Evolutionary conservation across 768 basidiomycete genomes (phyloP).

Genomic region (Panaeolus cyanescens): DNA sequence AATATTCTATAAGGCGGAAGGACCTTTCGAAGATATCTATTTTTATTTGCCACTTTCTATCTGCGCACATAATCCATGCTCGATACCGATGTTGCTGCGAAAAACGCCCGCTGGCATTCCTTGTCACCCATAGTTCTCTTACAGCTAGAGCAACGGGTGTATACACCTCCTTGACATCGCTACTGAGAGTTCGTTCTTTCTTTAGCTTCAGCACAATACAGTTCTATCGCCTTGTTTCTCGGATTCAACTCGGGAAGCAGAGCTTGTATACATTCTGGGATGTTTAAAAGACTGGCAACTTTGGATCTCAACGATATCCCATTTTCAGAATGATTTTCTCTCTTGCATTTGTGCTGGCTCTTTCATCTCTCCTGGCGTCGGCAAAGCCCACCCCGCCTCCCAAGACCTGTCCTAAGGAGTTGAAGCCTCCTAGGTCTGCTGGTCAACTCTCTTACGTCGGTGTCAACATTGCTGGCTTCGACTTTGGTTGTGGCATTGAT

Average conservation of each 20-base stretch:
- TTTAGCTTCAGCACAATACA: background rate
- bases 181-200: slow-evolving; percentile 6
- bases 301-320: background rate
- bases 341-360: background rate
- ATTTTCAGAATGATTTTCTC: background rate
- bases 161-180: background rate
- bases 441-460: slow-evolving; percentile 40
- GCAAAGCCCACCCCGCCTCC: slow-evolving; percentile 10
- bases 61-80: background rate
- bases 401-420: slow-evolving; percentile 10
- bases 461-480: slow-evolving; percentile 58
- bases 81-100: slow-evolving; percentile 31
- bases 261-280: background rate
- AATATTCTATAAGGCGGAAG: background rate
- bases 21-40: background rate
- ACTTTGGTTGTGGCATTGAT: slow-evolving; percentile 51
- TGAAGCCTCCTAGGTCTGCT: slow-evolving; percentile 24
- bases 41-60: background rate
- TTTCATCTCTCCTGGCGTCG: slow-evolving; percentile 12
- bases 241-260: background rate
- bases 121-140: slow-evolving; percentile 2
- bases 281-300: background rate
- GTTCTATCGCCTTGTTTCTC: background rate
- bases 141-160: background rate
- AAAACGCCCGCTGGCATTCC: slow-evolving; percentile 23